Evolutionary conservation across 169 alveolate genomes (phyloP), one percentile per base, ranked within the genome.

Genomic region (Eimeria acervulina): DNA sequence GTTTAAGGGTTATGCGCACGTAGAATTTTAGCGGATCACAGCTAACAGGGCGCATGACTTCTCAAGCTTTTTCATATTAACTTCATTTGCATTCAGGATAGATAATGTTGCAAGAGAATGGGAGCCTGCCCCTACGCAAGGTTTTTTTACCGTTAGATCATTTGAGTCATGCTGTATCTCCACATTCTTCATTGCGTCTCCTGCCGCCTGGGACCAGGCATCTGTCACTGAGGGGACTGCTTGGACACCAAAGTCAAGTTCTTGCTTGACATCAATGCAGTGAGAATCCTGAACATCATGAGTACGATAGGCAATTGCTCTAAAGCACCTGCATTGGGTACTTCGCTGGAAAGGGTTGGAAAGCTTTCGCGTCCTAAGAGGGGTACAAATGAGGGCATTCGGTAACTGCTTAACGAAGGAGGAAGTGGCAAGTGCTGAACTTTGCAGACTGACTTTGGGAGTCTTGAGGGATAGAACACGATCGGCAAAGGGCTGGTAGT

Each of bases 181-280:
- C 17, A 17, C 47, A 17, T 26, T 36, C 7, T 51, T 55, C 42
- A 42, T 38, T 51, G 93, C 78, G 36, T 55, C 74, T 59, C 93
- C 80, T 21, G 81, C 93, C 38, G 93, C 93, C 55, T 85, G 93
- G 61, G 72, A 52, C 80, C 93, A 52, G n/a, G 80, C 44, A 23
- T 91, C 91, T 10, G n/a, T 40, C 44, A 36, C 59, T 38, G 68
- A 15, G 15, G 95, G 59, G n/a, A 76, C 88, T 15, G 95, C 95
- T 36, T 91, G 95, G 51, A 91, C 51, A 8, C 85, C 95, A 36
- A 91, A 76, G 90, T 91, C 95, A 8, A 91, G 91, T 78, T 91
- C 95, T 40, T 91, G 87, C 38, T 76, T 47, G 36, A 76, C 66
- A n/a, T 52, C 91, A 12, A 91, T 81, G 52, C 51, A 59, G 21